Evolutionary conservation across 345 rosid genomes (phyloP), one percentile per base, ranked within the genome.

Genomic region (Raphanus raphanistrum): DNA sequence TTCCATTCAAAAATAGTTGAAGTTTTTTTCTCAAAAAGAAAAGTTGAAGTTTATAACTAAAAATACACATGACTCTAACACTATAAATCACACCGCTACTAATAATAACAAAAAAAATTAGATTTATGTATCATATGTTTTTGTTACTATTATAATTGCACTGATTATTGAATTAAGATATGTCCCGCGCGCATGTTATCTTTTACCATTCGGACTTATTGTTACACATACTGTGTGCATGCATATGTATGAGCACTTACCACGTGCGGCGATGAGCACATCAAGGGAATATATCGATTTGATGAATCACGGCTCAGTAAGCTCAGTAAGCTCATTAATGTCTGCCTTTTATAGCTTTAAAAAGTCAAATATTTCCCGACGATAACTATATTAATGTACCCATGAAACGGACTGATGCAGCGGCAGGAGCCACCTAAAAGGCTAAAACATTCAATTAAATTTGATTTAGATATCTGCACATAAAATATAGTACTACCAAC

Each of bases 371-470:
- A 16, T 70, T 54, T 63, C 71, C 33, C 52, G 21, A 77, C 81
- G 7, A 57, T 29, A 29, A 52, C n/a, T 33, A 38, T 17, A 33
- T 15, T 33, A 29, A 52, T 50, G 75, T 63, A 55, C 66, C 31
- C 66, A n/a, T 41, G 70, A 63, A 6, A 21, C 21, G 21, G 21
- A 54, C 38, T n/a, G 13, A 38, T 3, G 10, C 38, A 54, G 33
- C 80, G 21, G 21, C 21, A 21, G 21, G 21, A 21, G 33, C 31
- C 36, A 71, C 80, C 80, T 71, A 71, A n/a, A n/a, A n/a, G n/a
- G n/a, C n/a, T n/a, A n/a, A 77, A 55, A 57, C 76, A 77, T 65
- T 29, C 72, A 71, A 71, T 77, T 77, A 28, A 57, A 54, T 64
- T 28, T 70, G 71, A 36, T 63, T 71, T 11, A 5, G 11, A 55